Base-by-base conservation (phyloP, 257 asterid species). In the Ilex aquifolium region DNA sequence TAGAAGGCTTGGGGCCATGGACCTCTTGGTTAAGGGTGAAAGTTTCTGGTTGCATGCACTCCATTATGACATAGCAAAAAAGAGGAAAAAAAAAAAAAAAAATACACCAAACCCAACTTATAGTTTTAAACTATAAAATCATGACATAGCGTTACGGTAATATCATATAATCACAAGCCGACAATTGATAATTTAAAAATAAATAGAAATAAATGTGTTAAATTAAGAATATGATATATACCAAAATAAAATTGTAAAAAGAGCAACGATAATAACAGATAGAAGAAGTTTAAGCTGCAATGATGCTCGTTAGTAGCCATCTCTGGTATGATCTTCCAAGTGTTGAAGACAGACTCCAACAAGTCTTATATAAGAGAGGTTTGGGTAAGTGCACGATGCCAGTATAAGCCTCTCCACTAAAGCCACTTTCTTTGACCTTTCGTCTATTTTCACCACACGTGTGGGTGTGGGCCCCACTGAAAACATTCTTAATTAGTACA, bases 231-330 rank as follows among this genome's bases (percentile, higher is more conserved):
- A 7, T 50, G 8, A 36, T 36, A 36, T 36, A 17, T 82, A 83
- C 90, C 88, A 7, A 65, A 76, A 69, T 57, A 44, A 31, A 76
- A 83, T 11, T 72, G 85, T 40, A 69, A 21, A 21, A 21, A 64
- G 72, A 86, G 81, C 59, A 82, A 77, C 61, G 68, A 67, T 59
- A 82, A 63, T 51, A 79, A 67, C 68, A 83, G 74, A 73, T 71
- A 46, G 59, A 66, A 15, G 82, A 71, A 56, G 60, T 62, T 44
- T 15, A 83, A 44, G 44, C 39, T 53, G 44, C 70, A 64, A 21
- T 5, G 48, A 36, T 17, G n/a, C 17, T 44, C 66, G 44, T 55
- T 64, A 42, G 57, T 64, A 72, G 74, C 73, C 88, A 82, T 80
- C 9, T 62, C 62, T 68, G 14, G 10, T 17, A 5, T 53, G 31